Base-by-base conservation (phyloP, 331 rosid genomes). In the Rosa hybrid region DNA sequence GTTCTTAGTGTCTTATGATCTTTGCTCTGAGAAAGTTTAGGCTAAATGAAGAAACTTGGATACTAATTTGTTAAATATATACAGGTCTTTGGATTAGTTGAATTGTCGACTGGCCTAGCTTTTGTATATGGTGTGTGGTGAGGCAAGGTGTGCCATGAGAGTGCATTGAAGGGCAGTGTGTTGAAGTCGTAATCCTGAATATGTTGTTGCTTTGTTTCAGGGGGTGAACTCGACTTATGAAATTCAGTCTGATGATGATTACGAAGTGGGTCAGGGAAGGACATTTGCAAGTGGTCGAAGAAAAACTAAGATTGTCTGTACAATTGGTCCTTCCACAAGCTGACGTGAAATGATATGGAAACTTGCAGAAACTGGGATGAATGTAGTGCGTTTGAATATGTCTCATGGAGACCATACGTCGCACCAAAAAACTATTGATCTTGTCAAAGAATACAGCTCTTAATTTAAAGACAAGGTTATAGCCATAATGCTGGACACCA, bases 401-500 rank as follows among this genome's bases (percentile, higher is more conserved):
- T 95, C 98, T 13, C 98, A 95, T 51, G 98, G 98, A 64, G 96
- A 95, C 81, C 97, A 95, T 79, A 74, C 92, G 0, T 92, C 98
- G 1, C 98, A 95, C 86, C 94, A 90, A 81, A 90, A 90, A 82
- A 91, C 98, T 23, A 89, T 95, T 78, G 87, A 95, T 81, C 72
- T 90, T 75, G 98, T 95, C 16, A 91, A 87, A 87, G 88, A 94
- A 60, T 95, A 91, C 90, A 95, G 92, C 62, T 86, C 96, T 78
- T 92, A 86, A 72, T 92, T 91, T 76, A 85, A 83, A 34, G 91
- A 95, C 76, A 92, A 86, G 83, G 97, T 86, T 62, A 83, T 95
- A 13, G 92, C 98, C 83, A 90, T 95, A 86, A 92, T 95, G 98
- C 92, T 95, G 74, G 98, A 95, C 85, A 95, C 98, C 69, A 95